Conservation (phyloP, 805 yeast genomes). For the Metschnikowia kunwiensis region DNA sequence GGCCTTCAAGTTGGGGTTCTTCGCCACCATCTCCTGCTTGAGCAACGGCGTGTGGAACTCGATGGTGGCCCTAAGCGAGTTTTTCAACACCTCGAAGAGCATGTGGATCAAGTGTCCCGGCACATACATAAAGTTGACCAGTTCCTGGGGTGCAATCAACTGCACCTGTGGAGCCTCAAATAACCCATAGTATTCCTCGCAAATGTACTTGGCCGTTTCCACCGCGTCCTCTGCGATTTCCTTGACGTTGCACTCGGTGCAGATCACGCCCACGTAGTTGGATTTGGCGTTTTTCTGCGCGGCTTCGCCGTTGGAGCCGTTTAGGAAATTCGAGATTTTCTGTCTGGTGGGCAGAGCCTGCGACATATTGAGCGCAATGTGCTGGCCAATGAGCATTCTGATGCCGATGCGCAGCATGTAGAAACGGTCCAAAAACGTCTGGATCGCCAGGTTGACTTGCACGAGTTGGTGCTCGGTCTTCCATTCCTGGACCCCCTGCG, state of each 20-base stretch:
- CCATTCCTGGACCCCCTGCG: constrained; percentile 92
- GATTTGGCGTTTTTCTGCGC: constrained; percentile 24
- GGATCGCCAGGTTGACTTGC: constrained; percentile 67
- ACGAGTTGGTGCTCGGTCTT: constrained; percentile 50
- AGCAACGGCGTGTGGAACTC: constrained; percentile 65
- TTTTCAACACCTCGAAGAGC: constrained; percentile 84
- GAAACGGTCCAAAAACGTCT: constrained; percentile 77
- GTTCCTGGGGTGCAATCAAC: constrained; percentile 69
- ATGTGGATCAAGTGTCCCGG: constrained; percentile 92
- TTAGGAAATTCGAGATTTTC: constrained; percentile 34
- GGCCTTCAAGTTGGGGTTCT: constrained; percentile 39
- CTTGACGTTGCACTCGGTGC: constrained; percentile 77
- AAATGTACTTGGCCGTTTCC: constrained; percentile 84
- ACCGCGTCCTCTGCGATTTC: constrained; percentile 86
- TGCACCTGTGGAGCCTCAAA: constrained; percentile 84
- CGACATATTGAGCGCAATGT: constrained; percentile 74
- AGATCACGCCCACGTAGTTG: constrained; percentile 85
- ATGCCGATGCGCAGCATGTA: constrained; percentile 91
- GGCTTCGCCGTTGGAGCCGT: constrained; percentile 25
- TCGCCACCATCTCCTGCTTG: constrained; percentile 34
- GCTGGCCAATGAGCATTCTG: constrained; percentile 93
- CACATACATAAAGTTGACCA: constrained; percentile 79
- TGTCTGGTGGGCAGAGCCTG: constrained; percentile 46
- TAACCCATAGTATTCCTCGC: constrained; percentile 87
- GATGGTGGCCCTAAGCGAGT: constrained; percentile 84